A percentile compares a stretch with the other conserved stretches of the same genome.
Evolutionary conservation across 106 monocot genomes (phyloP).

Genomic region (Cymbidium sinense): DNA sequence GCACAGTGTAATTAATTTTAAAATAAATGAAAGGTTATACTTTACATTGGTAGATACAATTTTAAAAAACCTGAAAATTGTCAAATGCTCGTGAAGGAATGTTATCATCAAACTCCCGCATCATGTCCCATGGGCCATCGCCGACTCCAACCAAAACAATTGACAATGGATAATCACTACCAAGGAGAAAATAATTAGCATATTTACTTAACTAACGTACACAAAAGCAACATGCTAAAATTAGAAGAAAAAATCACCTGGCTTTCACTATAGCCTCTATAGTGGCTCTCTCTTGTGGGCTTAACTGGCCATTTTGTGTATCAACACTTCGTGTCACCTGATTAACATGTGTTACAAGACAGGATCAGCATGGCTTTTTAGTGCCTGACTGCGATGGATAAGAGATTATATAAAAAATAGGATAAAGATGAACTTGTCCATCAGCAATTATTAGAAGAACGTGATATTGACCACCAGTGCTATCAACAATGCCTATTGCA

Average conservation of each 20-base stretch:
- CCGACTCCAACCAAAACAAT: constrained; percentile 81
- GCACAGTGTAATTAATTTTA: background rate
- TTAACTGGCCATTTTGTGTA: constrained; percentile 43
- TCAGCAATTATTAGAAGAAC: constrained; percentile 90
- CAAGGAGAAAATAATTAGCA: constrained; percentile 11
- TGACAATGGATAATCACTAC: constrained; percentile 62
- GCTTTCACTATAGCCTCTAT: constrained; percentile 75
- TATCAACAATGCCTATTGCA: constrained; percentile 78
- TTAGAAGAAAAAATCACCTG: constrained; percentile 30
- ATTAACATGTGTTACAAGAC: background rate
- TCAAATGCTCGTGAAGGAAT: constrained; percentile 67
- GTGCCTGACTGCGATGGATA: too few relatives aligned
- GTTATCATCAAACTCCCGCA: constrained; percentile 80
- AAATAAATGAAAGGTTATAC: background rate
- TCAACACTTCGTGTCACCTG: constrained; percentile 82
- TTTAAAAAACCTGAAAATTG: constrained; percentile 68
- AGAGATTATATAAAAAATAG: background rate
- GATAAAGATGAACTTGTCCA: constrained; percentile 55
- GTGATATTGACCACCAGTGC: constrained; percentile 80
- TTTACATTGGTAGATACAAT: background rate
- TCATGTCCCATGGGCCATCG: constrained; percentile 89
- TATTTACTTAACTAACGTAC: background rate
- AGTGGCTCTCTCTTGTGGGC: constrained; percentile 61
- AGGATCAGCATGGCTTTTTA: background rate
- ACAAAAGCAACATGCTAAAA: background rate